Evolutionary conservation across 257 asterid species (phyloP), one percentile per base, ranked within the genome.

Genomic region (Scutellaria minor): DNA sequence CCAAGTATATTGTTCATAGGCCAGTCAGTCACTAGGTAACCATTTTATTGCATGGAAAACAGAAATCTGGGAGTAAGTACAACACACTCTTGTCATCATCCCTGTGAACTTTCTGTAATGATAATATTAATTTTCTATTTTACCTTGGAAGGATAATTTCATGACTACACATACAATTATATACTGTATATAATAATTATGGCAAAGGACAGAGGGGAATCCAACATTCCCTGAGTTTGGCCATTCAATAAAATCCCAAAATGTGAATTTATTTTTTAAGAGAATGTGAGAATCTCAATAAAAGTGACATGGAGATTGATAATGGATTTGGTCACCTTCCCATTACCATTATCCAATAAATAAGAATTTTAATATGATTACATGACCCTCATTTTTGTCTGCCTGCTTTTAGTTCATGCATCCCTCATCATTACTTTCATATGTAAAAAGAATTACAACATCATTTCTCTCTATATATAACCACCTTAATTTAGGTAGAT

Each of bases 181-280:
- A 1, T 20, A 13, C 0, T 45, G 12, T 1, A 15, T 5, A 6
- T 42, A 72, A 40, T 51, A 68, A 77, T 79, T 45, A 75, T 74
- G 83, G 78, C 53, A 72, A 62, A 64, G 74, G 86, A 77, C 85
- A 77, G 45, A 59, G 52, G 84, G 88, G 92, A 83, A 90, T 84
- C 91, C 89, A 86, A 90, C 93, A 90, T 90, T 90, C 97, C 82
- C 91, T 87, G 92, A 66, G 90, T 86, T 87, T 80, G 85, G 89
- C 87, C 95, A 90, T 87, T 75, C 96, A 82, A 83, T 71, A 90
- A 84, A 86, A 81, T 78, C 86, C 89, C 88, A 83, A 88, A 85
- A 64, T 63, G 66, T 63, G 66, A 11, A 39, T 62, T 15, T 63
- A 42, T 78, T 58, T 70, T 68, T 12, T 20, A 53, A 64, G 75